Base-by-base conservation (phyloP, 1,284 basidiomycete genomes). In the Pseudozyma sp. region DNA sequence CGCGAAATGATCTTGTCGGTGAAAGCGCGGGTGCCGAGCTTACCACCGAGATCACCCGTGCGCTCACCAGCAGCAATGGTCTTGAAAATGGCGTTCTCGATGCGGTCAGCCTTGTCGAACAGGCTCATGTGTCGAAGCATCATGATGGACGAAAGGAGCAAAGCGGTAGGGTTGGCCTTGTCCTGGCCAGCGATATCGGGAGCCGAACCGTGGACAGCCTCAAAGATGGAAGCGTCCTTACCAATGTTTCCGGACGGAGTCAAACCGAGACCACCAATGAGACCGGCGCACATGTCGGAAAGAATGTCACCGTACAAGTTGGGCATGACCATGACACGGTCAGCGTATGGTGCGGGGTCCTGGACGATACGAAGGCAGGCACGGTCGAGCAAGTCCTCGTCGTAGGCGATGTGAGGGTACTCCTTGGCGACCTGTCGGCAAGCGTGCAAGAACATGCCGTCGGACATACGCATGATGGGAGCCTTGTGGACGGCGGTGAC, bases 251-350 rank as follows among this genome's bases (percentile, higher is more conserved):
- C 97, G 52, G 96, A 98, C 40, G 97, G 97, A 12, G 97, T 99
- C 69, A 99, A 89, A 79, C 96, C 97, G 77, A 99, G 89, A 83
- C 97, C 97, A 80, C 97, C 97, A 86, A 99, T 99, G 81, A 99
- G 89, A 81, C 96, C 97, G 72, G 97, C 97, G 78, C 96, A 97
- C 92, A 99, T 96, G 87, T 99, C 96, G 55, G 96, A 98, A 74
- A 98, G 88, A 86, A 99, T 99, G 87, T 97, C 96, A 86, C 93
- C 94, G 85, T 93, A 95, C 73, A 99, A 88, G 89, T 99, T 99
- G 76, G 97, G 97, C 96, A 99, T 99, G 80, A 99, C 97, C 96
- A 99, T 99, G 80, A 99, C 97, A 68, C 94, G 92, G 88, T 98
- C 95, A 51, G 93, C 89, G 88, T 92, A 99, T 11, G 97, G 97